Evolutionary conservation across 257 asterid species (phyloP).

Genomic region (Gentiana straminea): DNA sequence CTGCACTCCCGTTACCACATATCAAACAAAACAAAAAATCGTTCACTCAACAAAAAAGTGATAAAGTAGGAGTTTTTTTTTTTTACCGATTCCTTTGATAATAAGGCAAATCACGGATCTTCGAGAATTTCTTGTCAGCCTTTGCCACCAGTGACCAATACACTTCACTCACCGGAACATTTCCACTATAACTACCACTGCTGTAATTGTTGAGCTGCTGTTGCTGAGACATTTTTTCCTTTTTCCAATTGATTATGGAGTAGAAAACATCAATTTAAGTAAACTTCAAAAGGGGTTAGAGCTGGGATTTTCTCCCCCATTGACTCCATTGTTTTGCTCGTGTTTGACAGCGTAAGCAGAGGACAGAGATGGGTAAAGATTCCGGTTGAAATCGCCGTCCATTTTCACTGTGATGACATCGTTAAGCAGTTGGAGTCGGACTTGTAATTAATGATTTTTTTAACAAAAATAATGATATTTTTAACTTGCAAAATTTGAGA

Average conservation of each 20-base stretch:
- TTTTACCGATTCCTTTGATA: conserved; percentile 74
- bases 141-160: conserved; percentile 91
- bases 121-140: conserved; percentile 93
- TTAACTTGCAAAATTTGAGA: no score
- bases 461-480: no score
- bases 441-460: no score
- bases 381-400: no score
- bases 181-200: conserved; percentile 9
- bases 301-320: no score
- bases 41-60: neutral
- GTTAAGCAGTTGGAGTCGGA: no score
- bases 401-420: no score
- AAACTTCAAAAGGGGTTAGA: neutral
- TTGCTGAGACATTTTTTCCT: conserved; percentile 46
- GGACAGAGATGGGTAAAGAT: no score
- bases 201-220: conserved; percentile 28
- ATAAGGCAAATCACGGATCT: conserved; percentile 91
- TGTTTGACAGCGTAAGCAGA: neutral
- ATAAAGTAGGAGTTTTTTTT: neutral
- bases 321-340: neutral
- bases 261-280: neutral
- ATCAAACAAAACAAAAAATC: neutral
- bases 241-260: neutral
- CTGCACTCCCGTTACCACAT: conserved; percentile 4
- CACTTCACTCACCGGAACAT: conserved; percentile 73